Conservation (phyloP, 768 basidiomycete genomes). For the Tulasnella sp. region DNA sequence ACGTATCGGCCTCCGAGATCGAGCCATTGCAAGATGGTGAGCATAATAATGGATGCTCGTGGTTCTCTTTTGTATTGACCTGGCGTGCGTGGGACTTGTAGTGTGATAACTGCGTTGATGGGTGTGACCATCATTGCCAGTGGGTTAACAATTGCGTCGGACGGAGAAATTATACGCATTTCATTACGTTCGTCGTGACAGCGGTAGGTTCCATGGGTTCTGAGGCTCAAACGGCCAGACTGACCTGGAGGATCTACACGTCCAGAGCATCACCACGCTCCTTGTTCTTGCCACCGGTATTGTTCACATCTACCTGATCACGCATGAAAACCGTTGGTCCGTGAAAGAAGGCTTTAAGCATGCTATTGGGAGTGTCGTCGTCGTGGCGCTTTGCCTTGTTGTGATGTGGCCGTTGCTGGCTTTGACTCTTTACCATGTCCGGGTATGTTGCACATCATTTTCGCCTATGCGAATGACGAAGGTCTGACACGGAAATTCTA, state of each 20-base stretch:
- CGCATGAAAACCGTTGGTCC: conserved; percentile 38
- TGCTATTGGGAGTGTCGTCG: conserved; percentile 70
- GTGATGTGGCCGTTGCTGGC: conserved; percentile 78
- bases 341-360: conserved; percentile 35
- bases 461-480: background rate
- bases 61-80: background rate
- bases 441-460: conserved; percentile 40
- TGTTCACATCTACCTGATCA: conserved; percentile 63
- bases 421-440: conserved; percentile 69
- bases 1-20: conserved; percentile 89
- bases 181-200: conserved; percentile 71
- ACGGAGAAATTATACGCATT: conserved; percentile 88
- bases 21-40: conserved; percentile 90
- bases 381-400: conserved; percentile 56
- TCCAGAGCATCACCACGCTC: conserved; percentile 57
- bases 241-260: background rate
- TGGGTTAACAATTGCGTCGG: conserved; percentile 97
- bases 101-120: conserved; percentile 97
- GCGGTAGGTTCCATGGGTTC: conserved; percentile 40
- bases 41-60: conserved; percentile 15
- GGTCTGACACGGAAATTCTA: conserved; percentile 24
- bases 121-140: conserved; percentile 85
- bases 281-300: conserved; percentile 76
- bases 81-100: conserved; percentile 22
- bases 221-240: background rate